Base-by-base conservation (phyloP, 768 basidiomycete genomes). In the Paxillus rubicundulus region DNA sequence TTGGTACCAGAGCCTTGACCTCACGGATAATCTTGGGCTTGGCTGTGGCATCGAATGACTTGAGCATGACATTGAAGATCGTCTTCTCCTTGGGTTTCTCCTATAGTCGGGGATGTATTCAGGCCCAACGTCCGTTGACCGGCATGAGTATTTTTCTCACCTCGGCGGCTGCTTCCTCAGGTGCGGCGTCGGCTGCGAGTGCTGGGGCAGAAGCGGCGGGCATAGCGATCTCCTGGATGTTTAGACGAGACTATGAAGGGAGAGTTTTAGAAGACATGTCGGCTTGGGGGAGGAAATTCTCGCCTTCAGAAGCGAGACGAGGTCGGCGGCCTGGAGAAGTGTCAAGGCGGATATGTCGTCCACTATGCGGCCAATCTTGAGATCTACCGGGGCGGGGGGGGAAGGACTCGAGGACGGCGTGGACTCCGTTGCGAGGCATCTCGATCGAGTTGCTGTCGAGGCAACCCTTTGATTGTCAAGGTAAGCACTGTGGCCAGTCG, bases 1-100 rank as follows among this genome's bases (percentile, higher is more conserved):
- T 94, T 21, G 97, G 93, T 54, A 96, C 87, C 57, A 98, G 68
- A 6, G 90, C 90, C 80, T 99, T 99, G 62, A 99, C 92, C 73
- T 98, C 97, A 61, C 90, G 84, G 66, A 99, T 99, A 64, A 98
- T 84, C 77, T 99, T 99, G 27, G 97, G 89, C 72, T 99, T 99
- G 47, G 90, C 78, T 10, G 82, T 77, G 2, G 93, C 84, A 56
- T 97, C 95, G 64, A 98, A 97, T 43, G 92, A 92, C 67, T 96
- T 92, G 38, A 99, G 81, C 72, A 85, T 93, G 66, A 98, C 89
- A 62, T 86, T 95, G 76, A 99, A 99, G 32, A 95, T 80, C 16
- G 94, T 97, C 85, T 98, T 98, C 77, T 98, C 97, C 75, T 97
- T 98, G 45, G 94, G 94, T 66, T 95, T 97, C 71, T 93, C 92